Base-by-base conservation (phyloP, 768 basidiomycete genomes). In the Sutorius australiensis region DNA sequence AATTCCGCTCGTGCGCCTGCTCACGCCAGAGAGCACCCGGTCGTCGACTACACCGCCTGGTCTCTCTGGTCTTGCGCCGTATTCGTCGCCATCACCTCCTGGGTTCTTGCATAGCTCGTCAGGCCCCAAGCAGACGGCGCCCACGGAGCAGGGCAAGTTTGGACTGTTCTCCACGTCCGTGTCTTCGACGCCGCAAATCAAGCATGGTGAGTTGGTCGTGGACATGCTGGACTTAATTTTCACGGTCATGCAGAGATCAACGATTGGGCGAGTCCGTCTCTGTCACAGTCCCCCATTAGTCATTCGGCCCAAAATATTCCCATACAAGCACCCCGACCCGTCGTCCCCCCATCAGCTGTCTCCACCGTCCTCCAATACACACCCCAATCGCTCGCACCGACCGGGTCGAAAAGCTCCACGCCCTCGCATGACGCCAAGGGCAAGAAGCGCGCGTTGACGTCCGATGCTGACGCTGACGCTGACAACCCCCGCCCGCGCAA, bases 391-490 rank as follows among this genome's bases (percentile, higher is more conserved):
- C 59, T n/a, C 33, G 62, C 51, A 41, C 42, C 44, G 17, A 36
- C 39, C 47, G 54, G 43, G 7, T 61, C 71, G 6, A 60, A 13
- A 7, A 55, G 42, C 6, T 68, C 67, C 0, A 71, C 69, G 8
- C 67, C 69, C 9, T 61, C 67, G 12, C 57, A 44, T 14, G 67
- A 67, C 5, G 19, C 48, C 42, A 69, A 72, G 40, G 67, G 72
- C 14, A 63, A 70, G 57, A 81, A 79, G 51, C 71, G 79, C 13
- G 73, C 73, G 5, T 52, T 69, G 28, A 55, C 64, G 1, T 53
- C 48, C 3, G 68, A 65, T 5, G 46, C 50, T 0, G 66, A 70
- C n/a, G 27, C 13, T 27, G 64, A 66, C 44, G 32, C 33, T 19
- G 66, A 72, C 58, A 51, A 56, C 47, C 32, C 58, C 34, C 72